Percentiles rank a stretch among this genome's conserved stretches.
These are phyloP conservation scores for Kodamaea neixiangensis DNA, from an alignment of 805 yeast species.

Conservation along the genomic window DNA sequence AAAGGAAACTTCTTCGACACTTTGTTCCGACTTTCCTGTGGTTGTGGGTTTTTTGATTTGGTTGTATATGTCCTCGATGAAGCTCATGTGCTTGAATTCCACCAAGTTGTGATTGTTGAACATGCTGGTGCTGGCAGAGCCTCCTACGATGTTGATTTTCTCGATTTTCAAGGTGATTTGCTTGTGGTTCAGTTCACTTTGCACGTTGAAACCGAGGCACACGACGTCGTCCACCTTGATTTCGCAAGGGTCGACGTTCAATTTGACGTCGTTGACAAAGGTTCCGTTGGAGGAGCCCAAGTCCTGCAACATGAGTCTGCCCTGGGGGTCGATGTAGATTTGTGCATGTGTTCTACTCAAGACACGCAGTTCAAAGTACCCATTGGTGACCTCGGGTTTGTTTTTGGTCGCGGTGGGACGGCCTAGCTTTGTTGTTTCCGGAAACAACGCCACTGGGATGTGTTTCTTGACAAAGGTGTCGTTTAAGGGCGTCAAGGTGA, in stretches of 20 bases:
- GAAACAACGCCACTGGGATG: constrained; percentile 74
- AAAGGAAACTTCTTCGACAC: constrained; percentile 24
- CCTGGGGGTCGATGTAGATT: constrained; percentile 68
- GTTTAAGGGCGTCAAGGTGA: constrained; percentile 76
- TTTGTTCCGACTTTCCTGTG: constrained; percentile 5
- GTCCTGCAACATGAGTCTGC: constrained; percentile 77
- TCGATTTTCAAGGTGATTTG: constrained; percentile 85
- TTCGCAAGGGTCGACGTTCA: constrained; percentile 62
- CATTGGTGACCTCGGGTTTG: constrained; percentile 70
- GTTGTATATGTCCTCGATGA: constrained; percentile 33
- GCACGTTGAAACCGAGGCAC: constrained; percentile 92
- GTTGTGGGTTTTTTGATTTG: constrained; percentile 7
- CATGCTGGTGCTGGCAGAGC: constrained; percentile 15
- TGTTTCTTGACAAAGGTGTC: constrained; percentile 81
- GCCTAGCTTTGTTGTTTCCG: constrained; percentile 84
- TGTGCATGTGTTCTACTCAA: constrained; percentile 94
- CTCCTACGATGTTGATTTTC: constrained; percentile 60
- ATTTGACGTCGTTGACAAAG: constrained; percentile 74
- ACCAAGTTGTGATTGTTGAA: constrained; percentile 15
- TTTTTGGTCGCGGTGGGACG: constrained; percentile 76
- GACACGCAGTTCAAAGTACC: constrained; percentile 92
- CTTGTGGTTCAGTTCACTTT: constrained; percentile 66
- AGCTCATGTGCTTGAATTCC: constrained; percentile 38
- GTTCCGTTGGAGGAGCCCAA: constrained; percentile 94
- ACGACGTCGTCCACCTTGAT: constrained; percentile 79